Base-by-base conservation (phyloP, 371 early-diverging fungal species). In the Smittium culicis region DNA sequence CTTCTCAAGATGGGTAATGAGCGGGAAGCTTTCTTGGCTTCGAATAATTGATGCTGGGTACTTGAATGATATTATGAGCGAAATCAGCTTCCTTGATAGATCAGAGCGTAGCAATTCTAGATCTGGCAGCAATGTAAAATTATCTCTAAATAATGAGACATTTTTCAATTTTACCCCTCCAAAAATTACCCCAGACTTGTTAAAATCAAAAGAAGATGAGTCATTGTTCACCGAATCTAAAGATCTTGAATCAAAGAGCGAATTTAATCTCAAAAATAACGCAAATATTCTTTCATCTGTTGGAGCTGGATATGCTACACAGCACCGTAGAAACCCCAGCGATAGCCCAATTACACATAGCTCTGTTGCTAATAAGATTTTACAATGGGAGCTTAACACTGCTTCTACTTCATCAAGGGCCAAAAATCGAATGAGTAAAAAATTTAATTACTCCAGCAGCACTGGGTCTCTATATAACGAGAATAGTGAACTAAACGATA, bases 371-470 rank as follows among this genome's bases (percentile, higher is more conserved):
- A 25, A 57, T 57, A 57, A 57, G 27, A 57, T 57, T n/a, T 5
- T n/a, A 20, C 57, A 57, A 57, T 57, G 57, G 57, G 57, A 57
- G 27, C 20, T 45, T 5, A 57, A n/a, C n/a, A 57, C 57, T 57
- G 57, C 25, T 16, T 57, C 57, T 11, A 45, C 45, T 20, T 45
- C 45, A 5, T 20, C 45, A 5, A 45, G 20, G 45, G 5, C 45
- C 20, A 45, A 20, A 45, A 45, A 45, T 45, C 5, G 20, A 45
- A 45, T 11, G 45, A 5, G 5, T 45, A 20, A 45, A 45, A n/a
- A n/a, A n/a, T n/a, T n/a, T n/a, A n/a, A n/a, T n/a, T n/a, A n/a
- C n/a, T n/a, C n/a, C n/a, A n/a, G n/a, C n/a, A n/a, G n/a, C n/a
- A n/a, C n/a, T n/a, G n/a, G n/a, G n/a, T n/a, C n/a, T n/a, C n/a